Conservation (phyloP, 2,329 filamentous ascomycete species). For the Ustilaginoidea virens region DNA sequence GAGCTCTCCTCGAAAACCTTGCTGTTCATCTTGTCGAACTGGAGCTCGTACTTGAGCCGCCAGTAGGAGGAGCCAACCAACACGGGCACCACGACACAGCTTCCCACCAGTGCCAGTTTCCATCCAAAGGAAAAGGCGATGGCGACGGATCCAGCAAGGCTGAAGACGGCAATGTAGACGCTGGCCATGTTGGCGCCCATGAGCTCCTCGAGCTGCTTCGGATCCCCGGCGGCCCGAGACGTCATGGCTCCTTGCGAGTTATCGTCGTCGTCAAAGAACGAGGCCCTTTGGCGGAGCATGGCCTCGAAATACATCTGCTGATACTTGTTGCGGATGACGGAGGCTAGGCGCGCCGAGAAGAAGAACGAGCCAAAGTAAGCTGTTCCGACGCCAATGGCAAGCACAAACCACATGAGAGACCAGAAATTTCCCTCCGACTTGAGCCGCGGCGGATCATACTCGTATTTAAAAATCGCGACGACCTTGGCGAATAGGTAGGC, state of each 20-base stretch:
- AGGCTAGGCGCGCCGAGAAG: conserved; percentile 28
- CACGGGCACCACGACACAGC: conserved; percentile 43
- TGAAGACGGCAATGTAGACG: conserved; percentile 47
- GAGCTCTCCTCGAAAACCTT: conserved; percentile 56
- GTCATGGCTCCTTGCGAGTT: conserved; percentile 46
- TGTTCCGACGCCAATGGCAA: conserved; percentile 36
- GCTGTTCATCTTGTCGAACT: conserved; percentile 54
- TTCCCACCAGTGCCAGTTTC: conserved; percentile 56
- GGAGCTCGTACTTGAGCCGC: conserved; percentile 41
- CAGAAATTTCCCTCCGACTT: conserved; percentile 38
- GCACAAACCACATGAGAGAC: conserved; percentile 48
- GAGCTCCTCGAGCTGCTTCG: conserved; percentile 45
- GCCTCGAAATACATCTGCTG: conserved; percentile 45
- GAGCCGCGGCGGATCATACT: conserved; percentile 13
- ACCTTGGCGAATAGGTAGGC: conserved; percentile 40
- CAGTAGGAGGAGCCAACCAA: conserved; percentile 31
- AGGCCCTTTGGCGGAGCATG: conserved; percentile 41
- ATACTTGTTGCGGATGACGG: conserved; percentile 35
- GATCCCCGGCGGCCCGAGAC: conserved; percentile 37
- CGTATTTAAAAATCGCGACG: conserved; percentile 31
- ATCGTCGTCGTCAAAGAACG: conserved; percentile 45
- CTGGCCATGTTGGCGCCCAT: conserved; percentile 49
- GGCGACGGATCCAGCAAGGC: conserved; percentile 44
- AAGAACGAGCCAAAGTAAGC: conserved; percentile 31
- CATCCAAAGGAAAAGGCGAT: conserved; percentile 61